Percentiles rank a stretch among this genome's conserved stretches.
Evolutionary conservation across 495 filamentous ascomycete genomes (phyloP).

Genomic region (Aspergillus indologenus): DNA sequence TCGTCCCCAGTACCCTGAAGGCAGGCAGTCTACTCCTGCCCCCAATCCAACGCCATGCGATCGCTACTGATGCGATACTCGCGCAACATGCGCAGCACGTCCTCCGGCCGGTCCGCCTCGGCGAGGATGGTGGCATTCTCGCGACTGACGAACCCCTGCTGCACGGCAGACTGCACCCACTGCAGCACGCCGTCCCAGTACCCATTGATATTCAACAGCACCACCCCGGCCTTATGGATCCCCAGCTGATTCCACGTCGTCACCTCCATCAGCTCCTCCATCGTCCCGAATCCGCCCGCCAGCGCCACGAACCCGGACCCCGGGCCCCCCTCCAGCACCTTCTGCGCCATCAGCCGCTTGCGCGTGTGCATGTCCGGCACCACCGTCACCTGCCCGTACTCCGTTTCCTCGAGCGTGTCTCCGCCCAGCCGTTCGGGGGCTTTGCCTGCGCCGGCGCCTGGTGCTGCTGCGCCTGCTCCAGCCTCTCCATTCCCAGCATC

Average conservation of each 20-base stretch:
- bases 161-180: constrained; percentile 79
- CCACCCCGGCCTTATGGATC: constrained; percentile 79
- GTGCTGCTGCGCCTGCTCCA: no score
- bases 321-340: constrained; percentile 74
- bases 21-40: constrained; percentile 54
- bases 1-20: no score
- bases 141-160: constrained; percentile 68
- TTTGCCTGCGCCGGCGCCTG: constrained; percentile 28
- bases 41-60: constrained; percentile 80
- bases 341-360: constrained; percentile 86
- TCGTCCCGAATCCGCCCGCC: constrained; percentile 86
- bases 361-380: constrained; percentile 94
- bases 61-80: constrained; percentile 73
- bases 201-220: constrained; percentile 80
- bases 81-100: constrained; percentile 65
- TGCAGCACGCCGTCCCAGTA: constrained; percentile 83
- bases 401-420: constrained; percentile 57
- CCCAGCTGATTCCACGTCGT: constrained; percentile 97
- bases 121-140: constrained; percentile 71
- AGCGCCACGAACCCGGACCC: constrained; percentile 89
- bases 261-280: constrained; percentile 96
- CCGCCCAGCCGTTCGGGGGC: constrained; percentile 35
- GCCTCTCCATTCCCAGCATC: no score
- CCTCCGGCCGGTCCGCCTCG: constrained; percentile 67
- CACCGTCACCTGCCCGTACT: constrained; percentile 81